Base-by-base conservation (phyloP, 768 basidiomycete genomes). In the Nidula microcarpa region DNA sequence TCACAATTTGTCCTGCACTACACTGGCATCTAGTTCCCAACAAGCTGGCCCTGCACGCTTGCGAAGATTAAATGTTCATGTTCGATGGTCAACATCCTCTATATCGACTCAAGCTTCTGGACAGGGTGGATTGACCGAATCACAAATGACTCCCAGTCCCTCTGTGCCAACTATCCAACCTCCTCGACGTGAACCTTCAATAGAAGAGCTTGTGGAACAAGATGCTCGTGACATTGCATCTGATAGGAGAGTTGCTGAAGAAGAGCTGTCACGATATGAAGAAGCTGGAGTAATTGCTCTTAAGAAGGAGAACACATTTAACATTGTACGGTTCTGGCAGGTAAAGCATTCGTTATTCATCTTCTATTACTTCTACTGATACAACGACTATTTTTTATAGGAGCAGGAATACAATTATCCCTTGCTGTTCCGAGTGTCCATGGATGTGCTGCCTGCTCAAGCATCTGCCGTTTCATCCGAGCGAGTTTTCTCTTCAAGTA, bases 401-500 rank as follows among this genome's bases (percentile, higher is more conserved):
- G 17, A 34, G 11, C 13, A 10, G 14, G 46, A 58, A 37, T 10
- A 43, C 13, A 36, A 54, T 1, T 56, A 44, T 30, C 65, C 65
- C 0, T 49, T 54, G 0, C 45, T 69, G 1, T 68, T 56, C 36
- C 14, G 30, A 1, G 52, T 68, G 3, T 61, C 65, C 0, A 53
- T 65, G 41, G 65, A 68, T 51, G 53, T 65, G 13, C 56, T 71
- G 6, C 67, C 66, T 7, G 60, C 57, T 4, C 67, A 69, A 36
- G 62, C 62, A n/a, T 68, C 55, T 5, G 49, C 66, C 13, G 68
- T 72, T 18, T 64, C 65, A 4, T 68, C 60, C 35, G 68, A 72
- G 51, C 53, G 59, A 0, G 57, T 66, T 11, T 72, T 69, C 48
- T 69, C 68, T 2, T 68, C 66, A 3, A 63, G 62, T 44, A 67